phyloP scores from a whole-genome alignment of 2,329 filamentous ascomycete species.

The Spiromastix sp. region DNA sequence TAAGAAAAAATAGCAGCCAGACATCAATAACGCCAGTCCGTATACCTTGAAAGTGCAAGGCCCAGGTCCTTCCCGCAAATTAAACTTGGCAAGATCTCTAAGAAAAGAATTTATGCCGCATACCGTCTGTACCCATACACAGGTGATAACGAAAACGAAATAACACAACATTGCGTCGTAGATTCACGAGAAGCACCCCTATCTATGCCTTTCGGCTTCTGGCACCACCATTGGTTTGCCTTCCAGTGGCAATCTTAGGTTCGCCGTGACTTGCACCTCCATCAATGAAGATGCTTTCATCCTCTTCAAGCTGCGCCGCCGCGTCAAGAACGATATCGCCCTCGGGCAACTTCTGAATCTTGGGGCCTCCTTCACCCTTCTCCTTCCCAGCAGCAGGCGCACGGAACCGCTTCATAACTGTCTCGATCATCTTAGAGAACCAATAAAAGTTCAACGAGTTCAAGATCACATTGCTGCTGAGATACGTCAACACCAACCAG shows the following conservation, averaged over 20 bases:
- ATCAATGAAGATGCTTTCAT: conserved; percentile 12
- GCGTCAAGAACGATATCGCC: conserved; percentile 26
- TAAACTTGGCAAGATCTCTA: no score
- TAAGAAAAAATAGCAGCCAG: no score
- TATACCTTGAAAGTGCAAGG: no score
- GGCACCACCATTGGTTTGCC: background rate
- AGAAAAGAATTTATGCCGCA: no score
- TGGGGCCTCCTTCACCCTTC: conserved; percentile 13
- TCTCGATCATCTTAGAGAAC: conserved; percentile 59
- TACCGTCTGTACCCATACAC: no score
- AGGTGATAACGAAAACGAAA: no score
- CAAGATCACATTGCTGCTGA: conserved; percentile 48
- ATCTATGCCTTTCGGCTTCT: conserved; percentile 4
- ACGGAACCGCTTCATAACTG: conserved; percentile 52
- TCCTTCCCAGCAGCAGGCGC: conserved; percentile 17
- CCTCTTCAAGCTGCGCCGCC: conserved; percentile 12
- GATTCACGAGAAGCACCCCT: no score
- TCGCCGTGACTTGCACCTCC: conserved; percentile 3
- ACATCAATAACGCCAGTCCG: no score
- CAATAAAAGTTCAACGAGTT: conserved; percentile 56
- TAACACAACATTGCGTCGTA: no score
- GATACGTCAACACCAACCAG: conserved; percentile 50
- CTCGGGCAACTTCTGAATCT: conserved; percentile 19
- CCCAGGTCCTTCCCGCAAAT: no score
- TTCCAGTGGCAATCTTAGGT: background rate